A percentile compares a stretch with the other conserved stretches of the same genome.
These are phyloP conservation scores for Scutellaria barbata DNA, from an alignment of 257 asterid genomes.

Conservation along the genomic window DNA sequence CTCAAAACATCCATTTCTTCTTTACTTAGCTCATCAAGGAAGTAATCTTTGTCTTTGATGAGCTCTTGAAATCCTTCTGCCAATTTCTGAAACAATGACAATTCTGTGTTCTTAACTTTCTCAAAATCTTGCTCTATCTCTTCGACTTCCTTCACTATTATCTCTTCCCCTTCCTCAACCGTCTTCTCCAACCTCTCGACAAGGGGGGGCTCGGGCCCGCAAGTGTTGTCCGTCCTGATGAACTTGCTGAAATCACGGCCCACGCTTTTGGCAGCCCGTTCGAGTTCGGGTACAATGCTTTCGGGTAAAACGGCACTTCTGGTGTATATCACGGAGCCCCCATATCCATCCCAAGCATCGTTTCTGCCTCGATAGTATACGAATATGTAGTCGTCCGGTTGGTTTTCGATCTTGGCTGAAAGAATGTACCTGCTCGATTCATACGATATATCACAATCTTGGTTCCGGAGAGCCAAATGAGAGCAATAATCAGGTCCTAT, in stretches of 20 bases:
- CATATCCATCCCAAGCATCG: slow-evolving; percentile 99
- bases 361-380: slow-evolving; percentile 86
- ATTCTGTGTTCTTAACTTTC: slow-evolving; percentile 65
- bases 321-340: slow-evolving; percentile 91
- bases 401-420: slow-evolving; percentile 71
- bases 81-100: slow-evolving; percentile 58
- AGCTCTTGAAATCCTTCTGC: slow-evolving; percentile 79
- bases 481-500: background rate
- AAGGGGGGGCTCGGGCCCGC: slow-evolving; percentile 95
- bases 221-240: slow-evolving; percentile 74
- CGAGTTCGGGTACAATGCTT: slow-evolving; percentile 74
- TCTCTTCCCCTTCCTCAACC: slow-evolving; percentile 90
- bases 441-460: background rate
- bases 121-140: slow-evolving; percentile 77
- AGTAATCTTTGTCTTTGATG: slow-evolving; percentile 66
- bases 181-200: slow-evolving; percentile 93
- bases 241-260: slow-evolving; percentile 74
- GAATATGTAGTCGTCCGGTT: slow-evolving; percentile 82
- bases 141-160: slow-evolving; percentile 76
- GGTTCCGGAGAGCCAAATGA: slow-evolving; percentile 7
- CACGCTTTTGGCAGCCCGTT: slow-evolving; percentile 70
- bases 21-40: slow-evolving; percentile 66
- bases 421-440: slow-evolving; percentile 76
- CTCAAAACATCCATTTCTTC: slow-evolving; percentile 86
- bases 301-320: slow-evolving; percentile 79